Conservation (phyloP, 805 yeast genomes). For the Myxozyma neotropica region DNA sequence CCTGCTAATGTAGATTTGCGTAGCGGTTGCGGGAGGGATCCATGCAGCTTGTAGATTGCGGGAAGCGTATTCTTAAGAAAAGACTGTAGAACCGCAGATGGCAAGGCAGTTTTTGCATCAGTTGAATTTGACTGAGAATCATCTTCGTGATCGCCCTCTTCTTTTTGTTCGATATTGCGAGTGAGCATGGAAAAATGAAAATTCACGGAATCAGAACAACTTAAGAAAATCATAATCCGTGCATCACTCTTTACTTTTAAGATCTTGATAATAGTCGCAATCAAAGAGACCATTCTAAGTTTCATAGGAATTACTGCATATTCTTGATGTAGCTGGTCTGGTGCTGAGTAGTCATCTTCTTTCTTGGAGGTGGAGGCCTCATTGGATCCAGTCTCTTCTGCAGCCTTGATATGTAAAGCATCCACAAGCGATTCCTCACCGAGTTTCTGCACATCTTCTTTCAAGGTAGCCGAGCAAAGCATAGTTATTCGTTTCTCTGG, state of each 20-base stretch:
- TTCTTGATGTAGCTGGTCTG: constrained; percentile 85
- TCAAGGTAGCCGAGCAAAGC: constrained; percentile 93
- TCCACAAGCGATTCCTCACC: constrained; percentile 75
- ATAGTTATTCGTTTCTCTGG: constrained; percentile 76
- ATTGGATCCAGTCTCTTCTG: neutral
- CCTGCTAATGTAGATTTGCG: constrained; percentile 76
- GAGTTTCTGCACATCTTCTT: constrained; percentile 73
- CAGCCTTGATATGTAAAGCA: constrained; percentile 55
- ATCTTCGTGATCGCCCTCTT: constrained; percentile 40
- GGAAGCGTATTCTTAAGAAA: constrained; percentile 41
- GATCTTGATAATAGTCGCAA: constrained; percentile 62
- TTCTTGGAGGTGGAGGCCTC: neutral
- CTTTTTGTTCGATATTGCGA: constrained; percentile 47
- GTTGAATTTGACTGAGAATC: constrained; percentile 32
- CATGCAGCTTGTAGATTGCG: constrained; percentile 75
- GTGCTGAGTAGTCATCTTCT: constrained; percentile 54
- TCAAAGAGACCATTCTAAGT: constrained; percentile 77
- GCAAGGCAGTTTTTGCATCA: constrained; percentile 17
- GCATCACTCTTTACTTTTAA: constrained; percentile 41
- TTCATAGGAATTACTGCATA: constrained; percentile 90
- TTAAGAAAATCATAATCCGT: constrained; percentile 70
- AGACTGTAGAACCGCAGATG: constrained; percentile 10
- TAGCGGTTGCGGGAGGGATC: constrained; percentile 80
- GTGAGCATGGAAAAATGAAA: constrained; percentile 81
- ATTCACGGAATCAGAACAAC: constrained; percentile 96